These are phyloP conservation scores for Arthroderma sp. DNA, from an alignment of 2,329 filamentous ascomycete species.

Conservation along the genomic window DNA sequence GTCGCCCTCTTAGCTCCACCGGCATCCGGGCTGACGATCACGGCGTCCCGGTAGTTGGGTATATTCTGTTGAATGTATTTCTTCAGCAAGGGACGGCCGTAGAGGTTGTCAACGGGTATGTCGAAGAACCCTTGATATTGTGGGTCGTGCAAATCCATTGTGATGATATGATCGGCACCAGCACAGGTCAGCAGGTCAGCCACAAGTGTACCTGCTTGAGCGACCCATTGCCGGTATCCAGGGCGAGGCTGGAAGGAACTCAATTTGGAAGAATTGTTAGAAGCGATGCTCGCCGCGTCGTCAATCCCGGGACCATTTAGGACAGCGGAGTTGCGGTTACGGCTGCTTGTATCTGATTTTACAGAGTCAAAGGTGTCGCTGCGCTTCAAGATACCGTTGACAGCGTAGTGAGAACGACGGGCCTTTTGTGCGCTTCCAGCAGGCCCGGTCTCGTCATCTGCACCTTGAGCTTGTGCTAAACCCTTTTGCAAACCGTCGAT, in stretches of 20 bases:
- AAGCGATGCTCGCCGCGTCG: conserved; percentile 48
- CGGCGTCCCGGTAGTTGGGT: conserved; percentile 68
- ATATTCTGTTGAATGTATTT: conserved; percentile 67
- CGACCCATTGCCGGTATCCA: conserved; percentile 97
- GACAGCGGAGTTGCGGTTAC: conserved; percentile 19
- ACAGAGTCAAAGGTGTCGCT: conserved; percentile 27
- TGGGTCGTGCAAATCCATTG: conserved; percentile 90
- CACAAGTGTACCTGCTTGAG: conserved; percentile 87
- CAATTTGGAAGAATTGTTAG: conserved; percentile 34
- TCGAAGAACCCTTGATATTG: conserved; percentile 99
- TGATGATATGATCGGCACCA: conserved; percentile 92
- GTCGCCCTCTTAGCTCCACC: conserved; percentile 94
- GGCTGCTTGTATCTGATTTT: conserved; percentile 19
- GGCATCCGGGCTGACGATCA: conserved; percentile 91
- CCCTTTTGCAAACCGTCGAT: conserved; percentile 58
- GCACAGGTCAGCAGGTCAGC: conserved; percentile 91
- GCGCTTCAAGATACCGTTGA: conserved; percentile 25
- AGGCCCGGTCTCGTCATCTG: conserved; percentile 38
- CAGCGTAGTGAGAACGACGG: conserved; percentile 23
- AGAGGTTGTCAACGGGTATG: conserved; percentile 95
- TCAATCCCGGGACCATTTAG: conserved; percentile 44
- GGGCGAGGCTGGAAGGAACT: conserved; percentile 67
- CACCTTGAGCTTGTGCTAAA: conserved; percentile 54
- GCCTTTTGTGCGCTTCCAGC: conserved; percentile 25
- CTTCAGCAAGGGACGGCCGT: conserved; percentile 48